Conservation (phyloP, 306 rosid species). For the Echinosophora koreensis region DNA sequence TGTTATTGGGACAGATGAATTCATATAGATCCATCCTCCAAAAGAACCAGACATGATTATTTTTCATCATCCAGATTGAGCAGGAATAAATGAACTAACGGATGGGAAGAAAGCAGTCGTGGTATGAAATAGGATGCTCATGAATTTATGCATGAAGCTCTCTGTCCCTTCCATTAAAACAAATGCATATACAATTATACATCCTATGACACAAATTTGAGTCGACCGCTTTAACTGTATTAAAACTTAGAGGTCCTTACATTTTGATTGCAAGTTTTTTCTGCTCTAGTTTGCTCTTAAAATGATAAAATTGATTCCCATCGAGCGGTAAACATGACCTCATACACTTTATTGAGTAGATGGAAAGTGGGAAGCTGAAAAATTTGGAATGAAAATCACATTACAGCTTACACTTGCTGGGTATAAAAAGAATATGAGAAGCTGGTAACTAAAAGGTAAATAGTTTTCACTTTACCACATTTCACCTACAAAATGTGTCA, state of each 20-base stretch:
- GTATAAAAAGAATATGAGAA: background rate
- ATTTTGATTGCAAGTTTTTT: background rate
- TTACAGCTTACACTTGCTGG: background rate
- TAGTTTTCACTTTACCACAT: background rate
- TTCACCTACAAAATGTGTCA: background rate
- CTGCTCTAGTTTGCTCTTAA: background rate
- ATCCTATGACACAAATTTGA: background rate
- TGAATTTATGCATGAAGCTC: background rate
- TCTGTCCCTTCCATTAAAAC: background rate
- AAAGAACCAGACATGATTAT: constrained; percentile 13
- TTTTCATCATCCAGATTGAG: constrained; percentile 12
- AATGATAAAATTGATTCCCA: background rate
- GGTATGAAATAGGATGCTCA: background rate
- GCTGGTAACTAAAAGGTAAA: background rate
- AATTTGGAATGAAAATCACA: background rate
- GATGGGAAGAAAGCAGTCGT: background rate
- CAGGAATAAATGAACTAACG: background rate
- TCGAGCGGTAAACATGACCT: background rate
- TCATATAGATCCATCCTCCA: constrained; percentile 24
- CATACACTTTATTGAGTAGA: background rate
- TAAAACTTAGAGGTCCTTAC: background rate
- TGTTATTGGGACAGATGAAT: constrained; percentile 1
- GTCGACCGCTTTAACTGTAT: background rate
- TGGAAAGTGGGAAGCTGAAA: background rate
- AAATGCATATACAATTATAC: background rate